Evolutionary conservation across 2,329 filamentous ascomycete species (phyloP).

Genomic region (Pseudogymnoascus sp.): DNA sequence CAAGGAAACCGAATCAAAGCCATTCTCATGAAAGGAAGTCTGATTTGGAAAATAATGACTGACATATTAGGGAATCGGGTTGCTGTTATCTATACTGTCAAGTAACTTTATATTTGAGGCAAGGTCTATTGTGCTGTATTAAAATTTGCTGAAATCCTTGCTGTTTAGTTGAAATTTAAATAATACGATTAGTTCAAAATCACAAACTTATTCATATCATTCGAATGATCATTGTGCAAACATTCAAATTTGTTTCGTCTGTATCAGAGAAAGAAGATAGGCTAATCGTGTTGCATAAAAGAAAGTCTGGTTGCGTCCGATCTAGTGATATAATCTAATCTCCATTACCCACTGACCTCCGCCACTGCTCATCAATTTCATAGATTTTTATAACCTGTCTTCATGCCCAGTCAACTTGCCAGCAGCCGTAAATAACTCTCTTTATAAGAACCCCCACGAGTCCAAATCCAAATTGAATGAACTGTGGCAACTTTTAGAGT

Average conservation of each 20-base stretch:
- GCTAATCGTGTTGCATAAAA: neutral
- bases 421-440: neutral
- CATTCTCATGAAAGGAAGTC: neutral
- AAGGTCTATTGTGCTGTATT: neutral
- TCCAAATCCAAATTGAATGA: neutral
- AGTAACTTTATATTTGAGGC: neutral
- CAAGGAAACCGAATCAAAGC: neutral
- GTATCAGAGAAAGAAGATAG: neutral
- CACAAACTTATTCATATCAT: neutral
- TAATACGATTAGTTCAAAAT: neutral
- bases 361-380: neutral
- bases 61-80: neutral
- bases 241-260: neutral
- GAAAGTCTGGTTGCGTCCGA: neutral
- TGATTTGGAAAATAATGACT: neutral
- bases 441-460: neutral
- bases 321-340: neutral
- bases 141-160: neutral
- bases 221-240: neutral
- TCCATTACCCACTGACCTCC: neutral
- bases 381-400: neutral
- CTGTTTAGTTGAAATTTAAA: neutral
- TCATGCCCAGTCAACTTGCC: neutral
- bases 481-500: neutral
- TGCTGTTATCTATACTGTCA: neutral